Evolutionary conservation across 805 yeast species (phyloP), one percentile per base, ranked within the genome.

Genomic region (Candida awuae): DNA sequence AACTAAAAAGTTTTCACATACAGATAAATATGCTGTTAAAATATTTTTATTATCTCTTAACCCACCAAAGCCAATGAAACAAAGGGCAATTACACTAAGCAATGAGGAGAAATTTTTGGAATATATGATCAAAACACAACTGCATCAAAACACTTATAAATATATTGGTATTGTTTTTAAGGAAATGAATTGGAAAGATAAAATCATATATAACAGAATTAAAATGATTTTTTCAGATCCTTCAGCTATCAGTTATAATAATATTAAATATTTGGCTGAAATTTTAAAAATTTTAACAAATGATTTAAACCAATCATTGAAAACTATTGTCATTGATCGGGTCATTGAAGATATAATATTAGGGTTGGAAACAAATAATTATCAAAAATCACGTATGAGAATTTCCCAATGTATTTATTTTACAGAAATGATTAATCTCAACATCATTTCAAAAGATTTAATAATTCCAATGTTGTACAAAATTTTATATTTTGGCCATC

Each of bases 291-390:
- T 50, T 62, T 81, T 46, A 10, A 33, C 41, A 13, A 20, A 12
- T 4, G 29, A n/a, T 14, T 16, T 27, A 3, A 32, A 35, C 28
- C 18, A 39, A 58, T 63, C 10, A 57, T 70, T 3, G 51, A 52
- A 18, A 28, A 32, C 39, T 8, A 4, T 28, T 12, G 70, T 76
- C 2, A 59, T 84, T 35, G 95, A 88, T 55, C 63, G 71, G 13
- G 38, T 80, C 2, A 47, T 82, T 13, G 95, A 87, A 51, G 65
- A 67, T n/a, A 66, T 83, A 13, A 65, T 69, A 8, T 51, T 76
- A 19, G 92, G 86, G 0, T 58, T 86, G 43, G 95, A 86, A 51
- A 47, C 65, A 5, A 75, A 78, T 45, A 75, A 75, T 47, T 80
- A 72, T 51, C 65, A 75, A 39, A 56, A 61, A 36, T 80, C 80